A percentile compares a stretch with the other conserved stretches of the same genome.
These are phyloP conservation scores for Mediolabrus comicus DNA, from an alignment of 108 stramenopile species.

Conservation along the genomic window DNA sequence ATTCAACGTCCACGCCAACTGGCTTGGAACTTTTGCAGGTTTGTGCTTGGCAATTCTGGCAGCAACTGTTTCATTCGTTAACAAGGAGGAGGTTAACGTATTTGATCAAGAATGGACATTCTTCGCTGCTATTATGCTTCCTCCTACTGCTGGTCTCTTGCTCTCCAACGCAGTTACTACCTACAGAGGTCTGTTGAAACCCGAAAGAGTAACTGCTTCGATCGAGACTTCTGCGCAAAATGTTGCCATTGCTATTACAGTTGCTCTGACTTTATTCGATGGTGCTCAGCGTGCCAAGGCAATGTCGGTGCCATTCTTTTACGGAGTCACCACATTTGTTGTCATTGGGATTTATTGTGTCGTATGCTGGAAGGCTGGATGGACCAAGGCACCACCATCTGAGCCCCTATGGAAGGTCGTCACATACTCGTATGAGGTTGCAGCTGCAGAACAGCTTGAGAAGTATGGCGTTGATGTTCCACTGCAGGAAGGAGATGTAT, in stretches of 20 bases:
- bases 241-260: slow-evolving; percentile 51
- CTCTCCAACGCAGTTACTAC: slow-evolving; percentile 53
- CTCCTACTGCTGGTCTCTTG: slow-evolving; percentile 53
- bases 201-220: slow-evolving; percentile 63
- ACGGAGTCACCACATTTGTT: slow-evolving; percentile 53
- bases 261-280: slow-evolving; percentile 68
- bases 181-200: slow-evolving; percentile 42
- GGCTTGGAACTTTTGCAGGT: slow-evolving; percentile 58
- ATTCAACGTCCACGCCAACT: slow-evolving; percentile 52
- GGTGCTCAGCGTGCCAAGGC: slow-evolving; percentile 49
- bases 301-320: slow-evolving; percentile 71
- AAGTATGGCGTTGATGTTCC: slow-evolving; percentile 4
- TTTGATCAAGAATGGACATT: slow-evolving; percentile 67
- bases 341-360: slow-evolving; percentile 57
- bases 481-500: neutral
- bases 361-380: slow-evolving; percentile 62
- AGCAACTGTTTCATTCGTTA: slow-evolving; percentile 43
- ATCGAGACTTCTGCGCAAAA: slow-evolving; percentile 74
- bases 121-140: slow-evolving; percentile 56
- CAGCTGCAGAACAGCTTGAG: slow-evolving; percentile 15
- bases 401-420: slow-evolving; percentile 56
- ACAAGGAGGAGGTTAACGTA: slow-evolving; percentile 18
- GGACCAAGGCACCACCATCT: slow-evolving; percentile 69
- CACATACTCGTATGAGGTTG: slow-evolving; percentile 59
- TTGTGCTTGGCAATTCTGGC: slow-evolving; percentile 56